Percentiles rank a stretch among this genome's conserved stretches.
Conservation (phyloP, 2,329 filamentous ascomycete genomes). For the Fusarium anthophilum region DNA sequence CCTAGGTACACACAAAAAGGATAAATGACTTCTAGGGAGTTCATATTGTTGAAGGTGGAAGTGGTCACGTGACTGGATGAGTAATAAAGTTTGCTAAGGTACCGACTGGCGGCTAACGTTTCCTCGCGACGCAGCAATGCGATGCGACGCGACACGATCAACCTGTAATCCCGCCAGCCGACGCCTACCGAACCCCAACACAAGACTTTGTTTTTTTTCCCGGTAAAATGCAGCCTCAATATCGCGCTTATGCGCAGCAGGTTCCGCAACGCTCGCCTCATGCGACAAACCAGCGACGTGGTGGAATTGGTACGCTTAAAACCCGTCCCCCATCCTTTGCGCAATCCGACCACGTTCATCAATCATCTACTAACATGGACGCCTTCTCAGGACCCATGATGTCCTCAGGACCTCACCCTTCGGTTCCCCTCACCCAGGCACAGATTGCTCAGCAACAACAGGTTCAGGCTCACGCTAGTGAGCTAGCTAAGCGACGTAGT, state of each 20-base stretch:
- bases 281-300: slow-evolving; percentile 58
- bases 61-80: slow-evolving; percentile 34
- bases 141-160: slow-evolving; percentile 44
- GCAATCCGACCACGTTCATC: neutral
- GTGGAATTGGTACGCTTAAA: slow-evolving; percentile 60
- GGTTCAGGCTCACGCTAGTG: slow-evolving; percentile 63
- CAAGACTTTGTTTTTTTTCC: neutral
- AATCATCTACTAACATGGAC: slow-evolving; percentile 13
- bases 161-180: slow-evolving; percentile 21
- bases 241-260: slow-evolving; percentile 62
- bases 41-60: neutral
- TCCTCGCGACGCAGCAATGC: slow-evolving; percentile 25
- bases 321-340: neutral
- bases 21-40: neutral
- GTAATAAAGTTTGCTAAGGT: neutral
- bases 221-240: slow-evolving; percentile 61
- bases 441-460: slow-evolving; percentile 64
- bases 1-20: neutral
- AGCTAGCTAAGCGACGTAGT: slow-evolving; percentile 80
- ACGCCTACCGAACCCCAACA: slow-evolving; percentile 16
- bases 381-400: slow-evolving; percentile 60
- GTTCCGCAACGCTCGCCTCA: slow-evolving; percentile 60
- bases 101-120: slow-evolving; percentile 7
- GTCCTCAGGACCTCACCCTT: slow-evolving; percentile 61
- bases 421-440: slow-evolving; percentile 62